Percentiles rank a stretch among this genome's conserved stretches.
Conservation (phyloP, 1,284 basidiomycete species). For the Ganoderma sinense region DNA sequence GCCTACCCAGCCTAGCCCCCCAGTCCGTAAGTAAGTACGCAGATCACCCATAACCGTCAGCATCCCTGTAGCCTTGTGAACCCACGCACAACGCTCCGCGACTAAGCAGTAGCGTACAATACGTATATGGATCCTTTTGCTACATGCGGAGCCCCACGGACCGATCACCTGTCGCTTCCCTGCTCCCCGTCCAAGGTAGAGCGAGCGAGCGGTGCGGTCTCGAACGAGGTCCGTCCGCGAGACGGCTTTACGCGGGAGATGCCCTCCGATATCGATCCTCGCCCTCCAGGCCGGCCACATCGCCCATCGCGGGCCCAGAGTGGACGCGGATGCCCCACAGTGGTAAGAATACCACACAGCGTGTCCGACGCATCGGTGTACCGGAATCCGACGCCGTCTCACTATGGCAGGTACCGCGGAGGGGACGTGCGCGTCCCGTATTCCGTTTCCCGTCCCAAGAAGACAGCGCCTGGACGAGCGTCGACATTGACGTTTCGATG, state of each 20-base stretch:
- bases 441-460: not conserved
- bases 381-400: not conserved
- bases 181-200: not conserved
- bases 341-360: not conserved
- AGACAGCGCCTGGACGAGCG: slow-evolving; percentile 5
- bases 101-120: not conserved
- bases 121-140: not conserved
- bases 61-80: not conserved
- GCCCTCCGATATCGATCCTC: not conserved
- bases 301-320: not conserved
- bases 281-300: not conserved
- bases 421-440: slow-evolving; percentile 12
- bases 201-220: slow-evolving; percentile 5
- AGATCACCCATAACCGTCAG: not conserved
- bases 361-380: not conserved
- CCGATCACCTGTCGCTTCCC: slow-evolving; percentile 6
- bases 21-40: not conserved
- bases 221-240: not conserved
- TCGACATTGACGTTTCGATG: slow-evolving; percentile 11
- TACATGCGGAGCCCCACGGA: not conserved
- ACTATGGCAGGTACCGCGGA: slow-evolving; percentile 28
- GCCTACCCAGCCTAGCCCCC: not conserved
- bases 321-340: not conserved
- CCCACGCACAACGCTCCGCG: not conserved
- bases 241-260: not conserved